Conservation (phyloP, 2,329 filamentous ascomycete species). For the Dothistroma pini region DNA sequence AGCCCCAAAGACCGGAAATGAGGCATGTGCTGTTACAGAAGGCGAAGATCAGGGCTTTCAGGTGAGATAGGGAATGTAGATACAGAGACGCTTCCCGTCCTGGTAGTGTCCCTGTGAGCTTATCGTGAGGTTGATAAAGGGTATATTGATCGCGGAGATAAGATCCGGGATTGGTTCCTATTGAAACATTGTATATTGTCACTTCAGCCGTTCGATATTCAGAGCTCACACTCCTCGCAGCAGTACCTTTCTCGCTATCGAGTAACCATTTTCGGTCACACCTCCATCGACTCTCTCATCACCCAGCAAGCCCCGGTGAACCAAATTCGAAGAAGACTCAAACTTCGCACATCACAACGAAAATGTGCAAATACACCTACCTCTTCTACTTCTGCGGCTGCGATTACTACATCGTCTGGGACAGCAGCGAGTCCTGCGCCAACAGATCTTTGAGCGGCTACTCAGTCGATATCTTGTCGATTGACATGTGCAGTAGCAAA, state of each 20-base stretch:
- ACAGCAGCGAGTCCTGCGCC: slow-evolving; percentile 45
- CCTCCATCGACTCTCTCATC: background rate
- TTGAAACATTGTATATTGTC: background rate
- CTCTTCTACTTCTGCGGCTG: slow-evolving; percentile 48
- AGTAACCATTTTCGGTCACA: background rate
- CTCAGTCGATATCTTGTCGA: slow-evolving; percentile 47
- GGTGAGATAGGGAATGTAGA: background rate
- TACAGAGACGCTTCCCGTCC: background rate
- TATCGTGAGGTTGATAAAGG: background rate
- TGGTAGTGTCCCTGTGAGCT: background rate
- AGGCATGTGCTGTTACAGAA: background rate
- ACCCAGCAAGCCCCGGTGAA: background rate
- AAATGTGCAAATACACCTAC: slow-evolving; percentile 48
- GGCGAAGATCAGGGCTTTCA: background rate
- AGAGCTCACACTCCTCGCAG: background rate
- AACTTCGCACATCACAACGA: background rate
- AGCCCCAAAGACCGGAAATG: background rate
- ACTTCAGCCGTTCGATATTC: background rate
- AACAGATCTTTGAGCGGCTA: slow-evolving; percentile 45
- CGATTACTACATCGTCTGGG: slow-evolving; percentile 47
- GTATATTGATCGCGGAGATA: background rate
- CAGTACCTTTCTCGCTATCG: background rate
- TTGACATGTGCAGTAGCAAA: slow-evolving; percentile 40
- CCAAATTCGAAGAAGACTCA: background rate
- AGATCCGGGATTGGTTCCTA: background rate